Conservation (phyloP, 2,329 filamentous ascomycete genomes). For the Penicillium sp. region DNA sequence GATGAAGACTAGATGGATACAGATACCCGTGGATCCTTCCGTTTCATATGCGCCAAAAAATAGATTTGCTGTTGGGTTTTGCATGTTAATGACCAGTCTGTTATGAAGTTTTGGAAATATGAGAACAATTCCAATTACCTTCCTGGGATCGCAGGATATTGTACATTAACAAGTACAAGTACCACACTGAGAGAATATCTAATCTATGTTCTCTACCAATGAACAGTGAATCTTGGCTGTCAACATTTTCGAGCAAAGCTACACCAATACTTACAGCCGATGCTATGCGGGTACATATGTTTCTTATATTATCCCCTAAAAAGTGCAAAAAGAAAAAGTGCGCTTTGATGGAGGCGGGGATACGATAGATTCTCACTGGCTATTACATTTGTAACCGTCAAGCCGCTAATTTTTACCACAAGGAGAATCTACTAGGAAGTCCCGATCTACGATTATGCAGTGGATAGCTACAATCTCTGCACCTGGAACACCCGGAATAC, state of each 20-base stretch:
- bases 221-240: not conserved
- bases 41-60: conserved; percentile 21
- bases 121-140: not conserved
- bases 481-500: too few species aligned
- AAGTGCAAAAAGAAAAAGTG: too few species aligned
- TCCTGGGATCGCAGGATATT: too few species aligned
- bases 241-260: not conserved
- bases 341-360: not conserved
- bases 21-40: conserved; percentile 24
- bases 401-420: too few species aligned
- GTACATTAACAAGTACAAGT: not conserved
- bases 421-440: too few species aligned
- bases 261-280: too few species aligned
- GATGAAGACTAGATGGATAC: conserved; percentile 47
- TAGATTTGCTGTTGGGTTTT: conserved; percentile 18
- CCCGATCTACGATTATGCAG: too few species aligned
- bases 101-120: conserved; percentile 7
- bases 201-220: not conserved
- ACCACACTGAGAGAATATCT: not conserved
- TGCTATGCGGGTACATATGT: too few species aligned
- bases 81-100: conserved; percentile 10
- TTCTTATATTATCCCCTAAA: too few species aligned
- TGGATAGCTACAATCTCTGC: not conserved
- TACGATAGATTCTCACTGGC: not conserved
- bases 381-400: too few species aligned